phyloP scores from a whole-genome alignment of 805 yeast genomes.

The Debaryomyces maramus region DNA sequence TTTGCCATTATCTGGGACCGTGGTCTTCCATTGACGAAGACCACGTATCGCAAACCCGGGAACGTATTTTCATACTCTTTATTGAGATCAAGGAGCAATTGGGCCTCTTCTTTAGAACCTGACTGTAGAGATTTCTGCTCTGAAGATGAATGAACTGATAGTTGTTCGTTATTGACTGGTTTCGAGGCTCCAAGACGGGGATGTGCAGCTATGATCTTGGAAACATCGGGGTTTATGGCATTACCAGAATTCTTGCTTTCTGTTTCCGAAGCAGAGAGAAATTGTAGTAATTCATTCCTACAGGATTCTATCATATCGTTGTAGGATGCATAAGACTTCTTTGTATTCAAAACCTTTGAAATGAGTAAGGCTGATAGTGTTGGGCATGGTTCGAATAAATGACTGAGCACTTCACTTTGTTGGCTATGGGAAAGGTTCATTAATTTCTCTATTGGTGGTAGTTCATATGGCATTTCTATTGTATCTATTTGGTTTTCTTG shows the following conservation, averaged over 20 bases:
- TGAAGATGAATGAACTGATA: conserved; percentile 62
- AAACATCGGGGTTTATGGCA: conserved; percentile 26
- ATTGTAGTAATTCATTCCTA: conserved; percentile 36
- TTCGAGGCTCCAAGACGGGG: conserved; percentile 78
- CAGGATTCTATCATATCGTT: conserved; percentile 45
- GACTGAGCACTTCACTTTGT: conserved; percentile 46
- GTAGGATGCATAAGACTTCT: conserved; percentile 19
- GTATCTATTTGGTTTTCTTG: too few species aligned
- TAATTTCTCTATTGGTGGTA: conserved; percentile 32
- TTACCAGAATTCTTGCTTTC: conserved; percentile 20
- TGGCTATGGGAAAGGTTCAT: conserved; percentile 18
- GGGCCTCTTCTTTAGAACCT: conserved; percentile 49
- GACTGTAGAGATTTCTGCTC: conserved; percentile 70
- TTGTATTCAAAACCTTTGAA: conserved; percentile 25
- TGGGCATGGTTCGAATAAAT: conserved; percentile 66
- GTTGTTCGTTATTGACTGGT: conserved; percentile 26
- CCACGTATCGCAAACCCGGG: conserved; percentile 78
- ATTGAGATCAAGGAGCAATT: conserved; percentile 53
- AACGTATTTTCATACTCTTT: conserved; percentile 58
- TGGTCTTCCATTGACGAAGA: conserved; percentile 82
- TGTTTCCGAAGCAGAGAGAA: conserved; percentile 25
- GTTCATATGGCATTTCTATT: conserved; percentile 10
- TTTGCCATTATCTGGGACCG: conserved; percentile 62
- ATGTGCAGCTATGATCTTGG: conserved; percentile 80
- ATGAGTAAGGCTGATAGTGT: conserved; percentile 38